Conservation (phyloP, 306 rosid genomes). For the Vigna nakashimae region DNA sequence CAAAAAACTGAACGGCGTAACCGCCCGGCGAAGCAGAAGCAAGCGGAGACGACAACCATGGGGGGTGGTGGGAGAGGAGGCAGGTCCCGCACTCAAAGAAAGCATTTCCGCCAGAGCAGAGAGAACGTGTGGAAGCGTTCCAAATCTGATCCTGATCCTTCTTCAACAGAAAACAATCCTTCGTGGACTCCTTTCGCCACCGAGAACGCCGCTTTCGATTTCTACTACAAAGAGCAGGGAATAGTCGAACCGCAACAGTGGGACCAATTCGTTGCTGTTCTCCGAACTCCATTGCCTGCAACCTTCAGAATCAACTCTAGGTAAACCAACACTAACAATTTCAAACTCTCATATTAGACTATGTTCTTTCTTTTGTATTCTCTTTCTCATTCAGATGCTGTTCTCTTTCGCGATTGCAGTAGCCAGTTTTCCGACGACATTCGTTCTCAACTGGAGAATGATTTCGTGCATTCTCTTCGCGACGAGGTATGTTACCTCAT, state of each 20-base stretch:
- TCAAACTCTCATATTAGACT: background rate
- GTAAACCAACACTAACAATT: conserved; percentile 40
- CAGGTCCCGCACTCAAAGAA: conserved; percentile 86
- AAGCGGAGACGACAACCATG: conserved; percentile 46
- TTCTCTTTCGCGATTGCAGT: conserved; percentile 60
- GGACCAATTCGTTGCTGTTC: conserved; percentile 73
- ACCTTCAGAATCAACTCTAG: conserved; percentile 90
- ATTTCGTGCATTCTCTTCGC: conserved; percentile 77
- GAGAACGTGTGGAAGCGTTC: conserved; percentile 96
- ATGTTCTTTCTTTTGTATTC: background rate
- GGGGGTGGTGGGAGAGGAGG: conserved; percentile 71
- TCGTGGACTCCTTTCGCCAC: conserved; percentile 82
- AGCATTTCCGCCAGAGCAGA: conserved; percentile 79
- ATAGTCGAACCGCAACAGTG: conserved; percentile 71
- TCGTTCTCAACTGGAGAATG: conserved; percentile 78
- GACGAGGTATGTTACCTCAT: conserved; percentile 60
- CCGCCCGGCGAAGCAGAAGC: background rate
- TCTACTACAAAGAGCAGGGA: conserved; percentile 79
- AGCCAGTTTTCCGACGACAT: conserved; percentile 84
- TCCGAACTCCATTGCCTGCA: conserved; percentile 90
- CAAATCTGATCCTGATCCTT: conserved; percentile 61
- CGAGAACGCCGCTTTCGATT: conserved; percentile 68
- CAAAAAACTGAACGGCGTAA: conserved; percentile 4
- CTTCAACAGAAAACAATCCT: conserved; percentile 42
- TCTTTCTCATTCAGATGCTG: background rate